phyloP scores from a whole-genome alignment of 805 yeast genomes.

The Myxozyma neotropica region DNA sequence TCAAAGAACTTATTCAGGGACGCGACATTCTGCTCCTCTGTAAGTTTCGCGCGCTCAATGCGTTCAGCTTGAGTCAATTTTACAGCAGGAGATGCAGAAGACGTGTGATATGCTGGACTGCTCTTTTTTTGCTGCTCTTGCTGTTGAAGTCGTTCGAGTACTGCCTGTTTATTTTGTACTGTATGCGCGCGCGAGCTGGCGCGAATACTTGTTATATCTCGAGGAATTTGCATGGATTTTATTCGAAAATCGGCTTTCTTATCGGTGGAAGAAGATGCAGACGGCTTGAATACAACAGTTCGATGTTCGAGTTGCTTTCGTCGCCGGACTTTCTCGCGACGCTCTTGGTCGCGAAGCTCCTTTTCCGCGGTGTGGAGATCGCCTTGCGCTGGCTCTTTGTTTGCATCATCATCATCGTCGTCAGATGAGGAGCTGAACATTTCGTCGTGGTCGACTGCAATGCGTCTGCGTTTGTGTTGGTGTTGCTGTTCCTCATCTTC shows the following conservation, averaged over 20 bases:
- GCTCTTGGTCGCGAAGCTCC: slow-evolving; percentile 50
- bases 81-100: neutral
- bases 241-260: neutral
- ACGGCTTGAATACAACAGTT: neutral
- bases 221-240: neutral
- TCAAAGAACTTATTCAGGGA: slow-evolving; percentile 79
- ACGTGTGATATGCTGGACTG: neutral
- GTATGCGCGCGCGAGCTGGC: slow-evolving; percentile 67
- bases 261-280: neutral
- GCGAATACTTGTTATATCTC: slow-evolving; percentile 7
- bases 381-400: slow-evolving; percentile 28
- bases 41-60: slow-evolving; percentile 79
- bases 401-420: slow-evolving; percentile 50
- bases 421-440: slow-evolving; percentile 52
- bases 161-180: slow-evolving; percentile 72
- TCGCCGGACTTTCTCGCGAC: slow-evolving; percentile 35
- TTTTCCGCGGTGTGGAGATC: slow-evolving; percentile 60
- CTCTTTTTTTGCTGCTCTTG: slow-evolving; percentile 4
- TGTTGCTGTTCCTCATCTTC: neutral
- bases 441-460: slow-evolving; percentile 44
- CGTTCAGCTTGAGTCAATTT: slow-evolving; percentile 68
- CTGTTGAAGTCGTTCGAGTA: slow-evolving; percentile 66
- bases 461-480: slow-evolving; percentile 9
- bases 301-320: slow-evolving; percentile 39
- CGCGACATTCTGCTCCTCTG: slow-evolving; percentile 73